Percentiles rank a stretch among this genome's conserved stretches.
phyloP scores from a whole-genome alignment of 805 yeast genomes.

The Candida maltosa region DNA sequence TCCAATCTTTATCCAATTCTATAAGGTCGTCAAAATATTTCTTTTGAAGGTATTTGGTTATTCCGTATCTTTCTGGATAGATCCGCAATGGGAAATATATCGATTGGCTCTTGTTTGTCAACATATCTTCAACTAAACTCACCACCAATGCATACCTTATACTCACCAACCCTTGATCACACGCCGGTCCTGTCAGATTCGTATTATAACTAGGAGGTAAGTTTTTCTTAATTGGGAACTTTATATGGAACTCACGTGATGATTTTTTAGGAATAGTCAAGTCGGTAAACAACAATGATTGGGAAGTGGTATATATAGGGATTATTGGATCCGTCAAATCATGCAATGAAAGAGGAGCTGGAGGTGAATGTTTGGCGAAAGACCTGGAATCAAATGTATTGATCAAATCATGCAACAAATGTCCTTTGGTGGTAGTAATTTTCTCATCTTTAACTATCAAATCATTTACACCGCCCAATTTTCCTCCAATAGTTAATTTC shows the following conservation, averaged over 20 bases:
- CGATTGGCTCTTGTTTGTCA: conserved; percentile 9
- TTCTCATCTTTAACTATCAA: conserved; percentile 18
- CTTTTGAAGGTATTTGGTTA: conserved; percentile 25
- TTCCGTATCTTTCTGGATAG: conserved; percentile 20
- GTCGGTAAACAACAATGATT: conserved; percentile 35
- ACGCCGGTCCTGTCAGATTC: conserved; percentile 35
- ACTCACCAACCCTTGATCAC: conserved; percentile 38
- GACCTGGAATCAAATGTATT: conserved; percentile 30
- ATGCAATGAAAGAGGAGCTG: conserved; percentile 13
- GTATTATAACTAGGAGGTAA: conserved; percentile 41
- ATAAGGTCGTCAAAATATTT: conserved; percentile 22
- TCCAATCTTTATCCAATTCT: conserved; percentile 28
- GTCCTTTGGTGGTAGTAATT: conserved; percentile 11
- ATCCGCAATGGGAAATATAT: conserved; percentile 36
- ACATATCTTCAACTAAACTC: conserved; percentile 22
- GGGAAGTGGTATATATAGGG: conserved; percentile 41
- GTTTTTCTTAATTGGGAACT: conserved; percentile 17
- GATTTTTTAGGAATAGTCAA: conserved; percentile 16
- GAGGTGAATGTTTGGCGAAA: too few relatives aligned
- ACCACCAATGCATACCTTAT: conserved; percentile 34
- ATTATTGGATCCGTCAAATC: conserved; percentile 29
- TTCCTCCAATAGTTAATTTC: conserved; percentile 27
- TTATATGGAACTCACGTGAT: conserved; percentile 17
- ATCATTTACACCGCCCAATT: conserved; percentile 35
- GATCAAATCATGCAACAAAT: conserved; percentile 33